Base-by-base conservation (phyloP, 2,329 filamentous ascomycete genomes). In the Colletotrichum theobromicola region DNA sequence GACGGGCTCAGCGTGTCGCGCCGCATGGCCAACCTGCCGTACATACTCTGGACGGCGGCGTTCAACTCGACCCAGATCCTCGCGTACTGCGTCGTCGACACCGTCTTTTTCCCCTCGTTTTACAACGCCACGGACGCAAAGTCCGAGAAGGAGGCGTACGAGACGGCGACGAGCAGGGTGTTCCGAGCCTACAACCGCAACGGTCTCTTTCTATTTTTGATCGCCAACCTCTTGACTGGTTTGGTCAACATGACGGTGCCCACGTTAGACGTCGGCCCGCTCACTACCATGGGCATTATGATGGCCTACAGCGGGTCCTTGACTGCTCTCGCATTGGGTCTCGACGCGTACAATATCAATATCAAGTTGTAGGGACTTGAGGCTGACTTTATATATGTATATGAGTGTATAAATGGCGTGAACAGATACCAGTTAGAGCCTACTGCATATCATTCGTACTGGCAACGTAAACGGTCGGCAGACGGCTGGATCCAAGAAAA, bases 211-310 rank as follows among this genome's bases (percentile, higher is more conserved):
- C 84, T 98, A 1, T 99, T 99, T 81, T 84, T 99, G 73, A 80
- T 96, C 46, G 96, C 97, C 4, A 99, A 99, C 81, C 84, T 99
- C 61, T 84, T 98, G 76, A 99, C 97, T 1, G 97, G 97, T 0
- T 81, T 95, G 18, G 93, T 98, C 68, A 99, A 99, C 82, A 88
- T 99, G 88, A 94, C 93, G 5, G 84, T 98, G 69, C 93, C 93
- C 50, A 99, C 97, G 4, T 84, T 98, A 77, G 90, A 96, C 81
- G 91, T 94, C 76, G 88, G 88, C 6, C 90, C 91, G 10, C 79
- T 89, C 4, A 83, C 86, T 70, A 91, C 95, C 0, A 94, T 98
- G 91, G 92, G 83, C 0, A 91, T 98, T 37, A 83, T 99, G 76
- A 83, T 95, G 26, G 90, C 83, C 7, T 98, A 98, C 83, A 93